Percentiles rank a stretch among this genome's conserved stretches.
Conservation (phyloP, 352 stramenopile genomes). For the Globisporangium orthogonon region DNA sequence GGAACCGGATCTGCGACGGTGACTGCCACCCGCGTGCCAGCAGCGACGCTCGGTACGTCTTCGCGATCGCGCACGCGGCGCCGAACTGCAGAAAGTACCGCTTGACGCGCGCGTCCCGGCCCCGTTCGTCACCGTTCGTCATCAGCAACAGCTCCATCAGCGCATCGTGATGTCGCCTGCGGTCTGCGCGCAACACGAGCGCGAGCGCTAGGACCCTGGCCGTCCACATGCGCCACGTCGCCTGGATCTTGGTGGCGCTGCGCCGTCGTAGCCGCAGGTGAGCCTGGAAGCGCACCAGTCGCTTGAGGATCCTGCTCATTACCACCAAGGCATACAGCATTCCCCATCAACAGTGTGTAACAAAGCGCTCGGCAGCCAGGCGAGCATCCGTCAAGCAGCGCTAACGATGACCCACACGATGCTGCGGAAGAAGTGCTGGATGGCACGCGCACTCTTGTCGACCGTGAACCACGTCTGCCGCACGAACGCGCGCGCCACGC, state of each 20-base stretch:
- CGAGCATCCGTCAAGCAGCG: slow-evolving; percentile 2
- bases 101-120: slow-evolving; percentile 8
- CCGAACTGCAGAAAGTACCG: slow-evolving; percentile 49
- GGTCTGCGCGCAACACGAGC: slow-evolving; percentile 28
- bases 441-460: slow-evolving; percentile 30
- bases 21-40: slow-evolving; percentile 46
- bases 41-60: slow-evolving; percentile 42
- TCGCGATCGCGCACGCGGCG: slow-evolving; percentile 37
- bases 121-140: slow-evolving; percentile 1
- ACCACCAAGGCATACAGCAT: too few species aligned
- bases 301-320: slow-evolving; percentile 29
- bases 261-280: slow-evolving; percentile 26
- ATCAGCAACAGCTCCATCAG: slow-evolving; percentile 20
- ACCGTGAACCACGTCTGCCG: slow-evolving; percentile 29
- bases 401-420: slow-evolving; percentile 40
- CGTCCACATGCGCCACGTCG: slow-evolving; percentile 75
- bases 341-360: too few species aligned
- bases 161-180: slow-evolving; percentile 23
- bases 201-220: slow-evolving; percentile 46
- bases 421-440: slow-evolving; percentile 77
- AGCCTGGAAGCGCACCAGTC: slow-evolving; percentile 32
- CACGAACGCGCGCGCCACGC: slow-evolving; percentile 16
- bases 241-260: slow-evolving; percentile 55
- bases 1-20: slow-evolving; percentile 36
- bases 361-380: too few species aligned